phyloP scores from a whole-genome alignment of 768 basidiomycete species.

The Rhodotorula paludigena region DNA sequence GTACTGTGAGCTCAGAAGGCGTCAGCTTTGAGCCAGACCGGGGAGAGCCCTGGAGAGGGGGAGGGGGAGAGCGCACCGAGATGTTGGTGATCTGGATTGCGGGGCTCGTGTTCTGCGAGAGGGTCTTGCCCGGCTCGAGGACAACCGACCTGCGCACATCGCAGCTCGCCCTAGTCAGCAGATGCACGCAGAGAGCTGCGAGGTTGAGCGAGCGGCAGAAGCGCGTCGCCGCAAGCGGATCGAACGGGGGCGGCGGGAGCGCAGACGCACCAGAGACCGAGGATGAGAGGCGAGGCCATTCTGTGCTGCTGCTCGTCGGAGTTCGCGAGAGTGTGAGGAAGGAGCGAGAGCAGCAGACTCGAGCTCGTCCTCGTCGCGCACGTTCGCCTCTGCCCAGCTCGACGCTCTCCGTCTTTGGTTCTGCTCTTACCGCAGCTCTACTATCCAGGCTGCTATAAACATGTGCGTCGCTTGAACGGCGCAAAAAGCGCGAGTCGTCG shows the following conservation, averaged over 20 bases:
- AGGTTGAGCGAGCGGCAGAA: constrained; percentile 18
- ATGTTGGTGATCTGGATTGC: constrained; percentile 41
- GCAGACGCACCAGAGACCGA: constrained; percentile 40
- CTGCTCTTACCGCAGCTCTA: neutral
- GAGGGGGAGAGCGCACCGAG: constrained; percentile 16
- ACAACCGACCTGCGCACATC: constrained; percentile 26
- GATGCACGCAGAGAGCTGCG: neutral
- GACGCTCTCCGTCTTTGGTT: neutral
- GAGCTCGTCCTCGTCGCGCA: too few relatives aligned
- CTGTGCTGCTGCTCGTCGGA: neutral
- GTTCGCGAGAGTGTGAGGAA: neutral
- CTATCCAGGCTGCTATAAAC: neutral
- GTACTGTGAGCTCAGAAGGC: constrained; percentile 15
- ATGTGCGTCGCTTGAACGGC: neutral
- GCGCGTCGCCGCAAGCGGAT: neutral
- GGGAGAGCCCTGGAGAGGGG: neutral
- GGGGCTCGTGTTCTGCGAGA: constrained; percentile 31
- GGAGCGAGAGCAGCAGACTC: neutral
- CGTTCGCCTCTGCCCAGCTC: too few relatives aligned
- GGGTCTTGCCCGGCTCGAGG: constrained; percentile 38
- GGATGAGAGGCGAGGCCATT: constrained; percentile 27
- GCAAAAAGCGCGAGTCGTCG: neutral
- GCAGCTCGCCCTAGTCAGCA: neutral
- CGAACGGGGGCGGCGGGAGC: neutral
- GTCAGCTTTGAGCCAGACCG: neutral